A percentile compares a stretch with the other conserved stretches of the same genome.
phyloP scores from a whole-genome alignment of 192 early-diverging fungal genomes.

The Backusella tarrabulga region DNA sequence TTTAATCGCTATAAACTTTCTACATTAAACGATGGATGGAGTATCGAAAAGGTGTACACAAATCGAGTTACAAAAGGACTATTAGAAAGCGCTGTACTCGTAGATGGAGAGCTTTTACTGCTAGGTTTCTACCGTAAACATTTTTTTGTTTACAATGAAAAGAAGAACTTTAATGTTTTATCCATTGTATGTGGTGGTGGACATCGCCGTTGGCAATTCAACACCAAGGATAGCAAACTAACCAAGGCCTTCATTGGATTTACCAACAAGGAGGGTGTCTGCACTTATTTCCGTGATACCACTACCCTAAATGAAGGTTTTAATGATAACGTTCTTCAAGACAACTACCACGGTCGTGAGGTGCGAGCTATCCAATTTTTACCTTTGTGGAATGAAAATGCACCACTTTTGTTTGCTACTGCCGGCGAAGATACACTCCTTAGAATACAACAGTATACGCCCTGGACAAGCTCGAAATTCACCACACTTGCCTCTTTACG shows the following conservation, averaged over 20 bases:
- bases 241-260: slow-evolving; percentile 57
- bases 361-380: slow-evolving; percentile 49
- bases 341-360: slow-evolving; percentile 63
- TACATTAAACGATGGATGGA: slow-evolving; percentile 8
- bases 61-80: slow-evolving; percentile 76
- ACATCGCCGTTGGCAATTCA: slow-evolving; percentile 70
- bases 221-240: slow-evolving; percentile 43
- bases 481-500: slow-evolving; percentile 27
- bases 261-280: slow-evolving; percentile 53
- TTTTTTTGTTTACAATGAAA: slow-evolving; percentile 70
- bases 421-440: slow-evolving; percentile 57
- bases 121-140: slow-evolving; percentile 74
- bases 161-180: slow-evolving; percentile 62
- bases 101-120: slow-evolving; percentile 54
- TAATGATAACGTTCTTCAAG: slow-evolving; percentile 56
- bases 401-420: slow-evolving; percentile 51
- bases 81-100: slow-evolving; percentile 59
- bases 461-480: not conserved
- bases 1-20: slow-evolving; percentile 52
- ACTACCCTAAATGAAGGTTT: slow-evolving; percentile 37
- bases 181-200: slow-evolving; percentile 75
- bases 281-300: slow-evolving; percentile 43
- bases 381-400: slow-evolving; percentile 16
- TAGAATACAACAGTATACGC: slow-evolving; percentile 53
- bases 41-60: slow-evolving; percentile 50